Evolutionary conservation across 805 yeast species (phyloP), one percentile per base, ranked within the genome.

Genomic region (Ogataea pignaliae): DNA sequence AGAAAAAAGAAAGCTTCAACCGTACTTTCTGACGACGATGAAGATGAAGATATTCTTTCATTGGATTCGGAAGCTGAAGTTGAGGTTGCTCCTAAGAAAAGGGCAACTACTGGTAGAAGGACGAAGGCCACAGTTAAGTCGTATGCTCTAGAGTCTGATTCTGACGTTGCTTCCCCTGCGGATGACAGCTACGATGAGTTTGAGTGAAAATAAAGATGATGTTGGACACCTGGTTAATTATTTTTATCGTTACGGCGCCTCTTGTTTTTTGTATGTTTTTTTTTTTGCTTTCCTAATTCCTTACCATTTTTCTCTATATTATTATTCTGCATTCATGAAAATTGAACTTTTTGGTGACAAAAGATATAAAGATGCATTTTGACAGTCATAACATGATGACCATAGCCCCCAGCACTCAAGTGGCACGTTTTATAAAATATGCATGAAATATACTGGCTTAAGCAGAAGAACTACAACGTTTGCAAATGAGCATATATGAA

Each of bases 141-240:
- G 28, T 49, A 48, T 14, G 58, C 45, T 6, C 12, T 29, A 13
- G 52, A 48, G 14, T 40, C 39, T 3, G 39, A 42, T 12, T 45
- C 44, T 34, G 50, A 37, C 7, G 43, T 39, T 15, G 50, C 41
- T 15, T 40, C 43, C 5, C 43, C 37, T 10, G 50, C 46, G 13
- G 54, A 56, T 37, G 57, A 55, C 9, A 49, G 50, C 21, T 46
- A 54, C 37, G 50, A 54, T 16, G 56, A 50, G 29, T 56, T 41
- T 18, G 54, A 48, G 16, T 54, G 40, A 32, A 30, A 17, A 21
- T 21, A 21, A n/a, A n/a, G n/a, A 21, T 21, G 26, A 21, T 14
- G 29, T 21, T 36, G 26, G n/a, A 11, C 21, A 11, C 21, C 16
- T n/a, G 31, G 29, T 3, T 12, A n/a, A n/a, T 13, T 28, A 16